Evolutionary conservation across 1,284 basidiomycete genomes (phyloP).

Genomic region (Quambalaria eucalypti): DNA sequence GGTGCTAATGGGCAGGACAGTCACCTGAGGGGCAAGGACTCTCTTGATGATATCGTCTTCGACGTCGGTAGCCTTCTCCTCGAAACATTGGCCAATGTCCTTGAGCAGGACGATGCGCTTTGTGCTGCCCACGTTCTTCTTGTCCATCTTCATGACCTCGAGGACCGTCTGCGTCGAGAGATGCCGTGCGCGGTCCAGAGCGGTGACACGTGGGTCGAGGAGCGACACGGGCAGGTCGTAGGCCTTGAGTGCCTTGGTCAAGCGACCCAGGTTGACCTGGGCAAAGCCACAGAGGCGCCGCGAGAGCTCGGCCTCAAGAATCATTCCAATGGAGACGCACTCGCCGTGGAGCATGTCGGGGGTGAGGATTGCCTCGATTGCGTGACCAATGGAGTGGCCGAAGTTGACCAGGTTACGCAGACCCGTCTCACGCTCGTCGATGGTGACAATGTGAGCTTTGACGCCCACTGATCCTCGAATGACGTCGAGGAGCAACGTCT

Average conservation of each 20-base stretch:
- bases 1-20: slow-evolving; percentile 14
- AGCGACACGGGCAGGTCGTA: slow-evolving; percentile 43
- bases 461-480: slow-evolving; percentile 45
- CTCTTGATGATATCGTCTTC: slow-evolving; percentile 44
- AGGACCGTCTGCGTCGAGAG: slow-evolving; percentile 74
- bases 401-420: slow-evolving; percentile 47
- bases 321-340: slow-evolving; percentile 45
- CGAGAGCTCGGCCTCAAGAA: slow-evolving; percentile 44
- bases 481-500: slow-evolving; percentile 44
- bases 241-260: slow-evolving; percentile 35
- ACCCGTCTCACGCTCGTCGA: slow-evolving; percentile 46
- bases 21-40: slow-evolving; percentile 58
- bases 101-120: slow-evolving; percentile 91
- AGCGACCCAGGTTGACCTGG: slow-evolving; percentile 40
- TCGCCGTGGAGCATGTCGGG: slow-evolving; percentile 45
- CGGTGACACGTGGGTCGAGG: slow-evolving; percentile 42
- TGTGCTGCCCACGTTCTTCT: slow-evolving; percentile 81
- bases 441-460: slow-evolving; percentile 45
- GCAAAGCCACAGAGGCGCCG: slow-evolving; percentile 37
- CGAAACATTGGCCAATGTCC: slow-evolving; percentile 81
- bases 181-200: slow-evolving; percentile 60
- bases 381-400: slow-evolving; percentile 45
- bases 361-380: slow-evolving; percentile 45
- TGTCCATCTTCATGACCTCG: slow-evolving; percentile 87
- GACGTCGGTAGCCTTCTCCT: slow-evolving; percentile 81